phyloP scores from a whole-genome alignment of 495 filamentous ascomycete genomes.

The Penicillium riverlandense region DNA sequence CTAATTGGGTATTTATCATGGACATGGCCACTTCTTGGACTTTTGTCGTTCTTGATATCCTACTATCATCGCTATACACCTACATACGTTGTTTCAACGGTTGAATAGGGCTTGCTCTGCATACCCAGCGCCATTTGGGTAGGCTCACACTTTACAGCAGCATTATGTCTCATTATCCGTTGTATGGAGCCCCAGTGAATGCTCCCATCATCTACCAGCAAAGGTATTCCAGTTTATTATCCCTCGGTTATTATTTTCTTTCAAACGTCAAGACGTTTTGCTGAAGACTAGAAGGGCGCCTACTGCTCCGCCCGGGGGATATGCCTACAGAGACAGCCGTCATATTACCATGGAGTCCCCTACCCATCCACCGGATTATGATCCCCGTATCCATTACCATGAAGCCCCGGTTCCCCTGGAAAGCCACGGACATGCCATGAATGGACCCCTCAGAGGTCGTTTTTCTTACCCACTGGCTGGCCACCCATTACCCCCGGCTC shows the following conservation, averaged over 20 bases:
- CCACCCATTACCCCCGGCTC: slow-evolving; percentile 19
- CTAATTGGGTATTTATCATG: background rate
- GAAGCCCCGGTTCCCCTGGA: slow-evolving; percentile 20
- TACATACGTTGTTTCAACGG: too few relatives aligned
- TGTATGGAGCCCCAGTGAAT: slow-evolving; percentile 26
- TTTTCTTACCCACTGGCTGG: slow-evolving; percentile 34
- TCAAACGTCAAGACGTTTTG: slow-evolving; percentile 6
- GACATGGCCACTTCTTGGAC: too few relatives aligned
- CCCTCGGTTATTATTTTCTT: slow-evolving; percentile 6
- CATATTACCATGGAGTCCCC: background rate
- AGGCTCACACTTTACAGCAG: slow-evolving; percentile 26
- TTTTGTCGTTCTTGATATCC: background rate
- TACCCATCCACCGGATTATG: slow-evolving; percentile 19
- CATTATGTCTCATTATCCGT: slow-evolving; percentile 26
- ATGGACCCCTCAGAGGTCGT: slow-evolving; percentile 14
- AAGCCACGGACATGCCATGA: slow-evolving; percentile 16
- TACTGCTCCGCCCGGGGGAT: slow-evolving; percentile 18
- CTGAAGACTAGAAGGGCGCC: slow-evolving; percentile 30
- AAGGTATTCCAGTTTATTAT: slow-evolving; percentile 29
- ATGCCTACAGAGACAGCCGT: slow-evolving; percentile 23
- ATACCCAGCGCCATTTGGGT: too few relatives aligned
- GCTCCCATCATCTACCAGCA: slow-evolving; percentile 32
- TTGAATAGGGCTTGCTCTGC: too few relatives aligned
- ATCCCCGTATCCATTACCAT: slow-evolving; percentile 24
- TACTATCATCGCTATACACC: too few relatives aligned